Base-by-base conservation (phyloP, 768 basidiomycete genomes). In the Scleroderma bovista region DNA sequence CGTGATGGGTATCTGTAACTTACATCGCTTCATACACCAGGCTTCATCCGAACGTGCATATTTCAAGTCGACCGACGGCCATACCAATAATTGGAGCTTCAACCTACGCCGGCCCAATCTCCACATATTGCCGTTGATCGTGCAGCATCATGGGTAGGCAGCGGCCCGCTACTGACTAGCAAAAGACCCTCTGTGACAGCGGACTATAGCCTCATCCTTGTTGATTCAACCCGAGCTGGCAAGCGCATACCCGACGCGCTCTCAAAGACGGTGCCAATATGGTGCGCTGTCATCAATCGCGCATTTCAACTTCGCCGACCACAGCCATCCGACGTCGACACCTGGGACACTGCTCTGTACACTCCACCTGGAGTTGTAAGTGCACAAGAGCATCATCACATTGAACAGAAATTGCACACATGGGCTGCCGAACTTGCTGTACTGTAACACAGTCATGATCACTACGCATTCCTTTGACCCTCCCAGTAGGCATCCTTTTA, bases 161-260 rank as follows among this genome's bases (percentile, higher is more conserved):
- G 7, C 40, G 39, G 12, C 46, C 7, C 2, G 31, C 9, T 32
- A 22, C 17, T 24, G 12, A 9, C 47, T 44, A 23, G 7, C 33
- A 3, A 44, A 17, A 16, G n/a, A 17, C 17, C 22, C 10, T n/a
- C 50, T 19, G 19, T 58, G 47, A 50, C 43, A 44, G 48, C 22
- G 15, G 23, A 0, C 29, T 6, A 36, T 48, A 94, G 93, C 0
- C 66, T 94, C 31, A 71, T 96, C 34, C 69, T 98, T 1, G 91
- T 96, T 9, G 95, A 98, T 61, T 96, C 94, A 0, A 96, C 95
- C 0, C 74, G 95, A 20, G 75, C 90, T 20, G 95, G 95, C 9
- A 97, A 98, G 70, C 82, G 92, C 13, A 84, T 95, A 43, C 95
- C 95, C 1, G 95, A 98, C 55, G 92, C 94, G 0, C 74, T 97